Evolutionary conservation across 2,329 filamentous ascomycete genomes (phyloP).

Genomic region (Aureobasidium sp.): DNA sequence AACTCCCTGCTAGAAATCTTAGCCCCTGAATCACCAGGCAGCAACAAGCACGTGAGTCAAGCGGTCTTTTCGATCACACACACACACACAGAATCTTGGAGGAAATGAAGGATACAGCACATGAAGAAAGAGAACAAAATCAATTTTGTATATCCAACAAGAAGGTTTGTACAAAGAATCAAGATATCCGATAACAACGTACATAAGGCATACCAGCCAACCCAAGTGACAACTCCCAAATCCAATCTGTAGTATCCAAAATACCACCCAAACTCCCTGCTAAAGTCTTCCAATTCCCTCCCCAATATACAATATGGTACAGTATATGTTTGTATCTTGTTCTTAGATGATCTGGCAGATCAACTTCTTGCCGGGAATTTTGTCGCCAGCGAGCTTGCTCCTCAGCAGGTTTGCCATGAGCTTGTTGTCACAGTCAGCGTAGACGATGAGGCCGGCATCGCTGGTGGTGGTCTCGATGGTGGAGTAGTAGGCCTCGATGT

Average conservation of each 20-base stretch:
- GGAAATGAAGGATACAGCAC: too few species aligned
- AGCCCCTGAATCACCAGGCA: too few species aligned
- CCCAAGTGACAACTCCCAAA: neutral
- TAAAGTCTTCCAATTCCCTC: neutral
- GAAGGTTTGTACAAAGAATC: too few species aligned
- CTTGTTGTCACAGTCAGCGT: slow-evolving; percentile 12
- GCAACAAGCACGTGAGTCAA: too few species aligned
- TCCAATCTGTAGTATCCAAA: neutral
- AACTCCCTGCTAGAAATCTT: neutral
- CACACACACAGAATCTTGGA: too few species aligned
- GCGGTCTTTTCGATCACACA: too few species aligned
- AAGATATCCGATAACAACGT: neutral
- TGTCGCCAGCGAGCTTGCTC: neutral
- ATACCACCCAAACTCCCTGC: neutral
- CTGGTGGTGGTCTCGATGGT: neutral
- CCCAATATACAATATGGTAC: neutral
- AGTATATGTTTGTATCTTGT: neutral
- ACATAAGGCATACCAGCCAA: neutral
- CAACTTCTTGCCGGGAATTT: neutral
- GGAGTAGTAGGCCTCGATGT: neutral
- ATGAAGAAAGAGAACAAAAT: too few species aligned
- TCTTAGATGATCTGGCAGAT: neutral
- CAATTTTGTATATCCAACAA: too few species aligned
- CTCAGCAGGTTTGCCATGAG: neutral
- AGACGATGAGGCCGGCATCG: neutral